Conservation (phyloP, 192 early-diverging fungal species). For the Tieghemiomyces parasiticus region DNA sequence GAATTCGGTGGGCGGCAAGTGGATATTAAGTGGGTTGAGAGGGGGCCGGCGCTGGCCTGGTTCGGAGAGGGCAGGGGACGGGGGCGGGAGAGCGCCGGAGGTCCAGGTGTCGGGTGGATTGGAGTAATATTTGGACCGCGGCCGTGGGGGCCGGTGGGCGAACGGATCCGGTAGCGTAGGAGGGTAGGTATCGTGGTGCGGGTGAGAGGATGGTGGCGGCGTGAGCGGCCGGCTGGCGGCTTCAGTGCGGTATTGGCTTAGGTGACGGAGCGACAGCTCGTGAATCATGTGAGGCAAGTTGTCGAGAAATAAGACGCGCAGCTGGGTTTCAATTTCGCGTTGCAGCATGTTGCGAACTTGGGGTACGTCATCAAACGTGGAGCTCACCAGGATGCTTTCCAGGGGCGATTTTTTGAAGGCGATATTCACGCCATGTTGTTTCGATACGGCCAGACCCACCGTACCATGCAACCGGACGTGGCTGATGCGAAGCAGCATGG, state of each 20-base stretch:
- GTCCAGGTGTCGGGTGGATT: no score
- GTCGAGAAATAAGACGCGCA: slow-evolving; percentile 84
- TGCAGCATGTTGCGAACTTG: slow-evolving; percentile 80
- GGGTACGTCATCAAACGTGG: slow-evolving; percentile 92
- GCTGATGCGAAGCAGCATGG: slow-evolving; percentile 85
- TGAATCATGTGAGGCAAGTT: slow-evolving; percentile 90
- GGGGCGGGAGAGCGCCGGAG: no score
- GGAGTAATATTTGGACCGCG: no score
- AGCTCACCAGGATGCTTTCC: slow-evolving; percentile 82
- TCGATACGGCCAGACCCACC: slow-evolving; percentile 85
- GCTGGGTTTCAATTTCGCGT: slow-evolving; percentile 73
- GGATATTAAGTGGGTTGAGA: no score
- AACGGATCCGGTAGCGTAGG: no score
- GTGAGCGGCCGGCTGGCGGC: no score
- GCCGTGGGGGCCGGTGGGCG: no score
- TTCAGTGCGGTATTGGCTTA: background rate
- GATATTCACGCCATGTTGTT: slow-evolving; percentile 85
- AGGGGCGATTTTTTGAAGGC: slow-evolving; percentile 97
- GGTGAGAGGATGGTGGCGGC: no score
- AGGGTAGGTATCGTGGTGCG: no score
- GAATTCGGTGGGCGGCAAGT: no score
- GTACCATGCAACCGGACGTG: slow-evolving; percentile 82
- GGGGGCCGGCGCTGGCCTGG: no score
- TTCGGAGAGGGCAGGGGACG: no score
- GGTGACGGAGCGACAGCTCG: slow-evolving; percentile 39